Evolutionary conservation across 208 protist genomes (phyloP).

Genomic region (Crithidia brevicula): DNA sequence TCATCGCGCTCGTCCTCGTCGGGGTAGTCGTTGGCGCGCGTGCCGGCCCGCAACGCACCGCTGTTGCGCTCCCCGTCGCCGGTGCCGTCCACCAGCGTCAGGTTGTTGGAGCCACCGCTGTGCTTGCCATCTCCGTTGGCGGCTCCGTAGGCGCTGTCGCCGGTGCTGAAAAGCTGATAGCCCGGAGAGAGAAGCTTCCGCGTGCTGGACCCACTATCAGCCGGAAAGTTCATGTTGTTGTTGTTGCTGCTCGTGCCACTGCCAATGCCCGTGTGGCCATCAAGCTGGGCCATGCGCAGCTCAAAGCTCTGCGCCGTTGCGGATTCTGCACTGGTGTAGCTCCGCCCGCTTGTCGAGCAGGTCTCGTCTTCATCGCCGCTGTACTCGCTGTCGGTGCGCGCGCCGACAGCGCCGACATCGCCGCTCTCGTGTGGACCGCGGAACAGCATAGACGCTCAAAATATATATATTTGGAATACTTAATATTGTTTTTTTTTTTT

Average conservation of each 20-base stretch:
- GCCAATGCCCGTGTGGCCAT: neutral
- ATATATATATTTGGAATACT: neutral
- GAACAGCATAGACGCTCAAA: no score
- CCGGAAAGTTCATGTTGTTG: neutral
- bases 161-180: slow-evolving; percentile 25
- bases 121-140: slow-evolving; percentile 1
- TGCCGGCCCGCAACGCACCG: neutral
- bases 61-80: neutral
- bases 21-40: slow-evolving; percentile 8
- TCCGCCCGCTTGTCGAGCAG: slow-evolving; percentile 25
- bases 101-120: slow-evolving; percentile 2
- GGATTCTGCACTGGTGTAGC: slow-evolving; percentile 45
- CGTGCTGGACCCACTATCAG: neutral
- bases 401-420: slow-evolving; percentile 20
- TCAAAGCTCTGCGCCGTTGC: slow-evolving; percentile 42
- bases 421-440: slow-evolving; percentile 27
- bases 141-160: neutral
- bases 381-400: slow-evolving; percentile 8
- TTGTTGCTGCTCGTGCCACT: neutral
- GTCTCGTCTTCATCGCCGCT: slow-evolving; percentile 32
- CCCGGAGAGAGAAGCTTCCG: slow-evolving; percentile 17
- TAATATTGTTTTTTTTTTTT: neutral
- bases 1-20: slow-evolving; percentile 21
- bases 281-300: slow-evolving; percentile 39
- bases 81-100: neutral